Evolutionary conservation across 2,329 filamentous ascomycete genomes (phyloP).

Genomic region (Trichoderma sp.): DNA sequence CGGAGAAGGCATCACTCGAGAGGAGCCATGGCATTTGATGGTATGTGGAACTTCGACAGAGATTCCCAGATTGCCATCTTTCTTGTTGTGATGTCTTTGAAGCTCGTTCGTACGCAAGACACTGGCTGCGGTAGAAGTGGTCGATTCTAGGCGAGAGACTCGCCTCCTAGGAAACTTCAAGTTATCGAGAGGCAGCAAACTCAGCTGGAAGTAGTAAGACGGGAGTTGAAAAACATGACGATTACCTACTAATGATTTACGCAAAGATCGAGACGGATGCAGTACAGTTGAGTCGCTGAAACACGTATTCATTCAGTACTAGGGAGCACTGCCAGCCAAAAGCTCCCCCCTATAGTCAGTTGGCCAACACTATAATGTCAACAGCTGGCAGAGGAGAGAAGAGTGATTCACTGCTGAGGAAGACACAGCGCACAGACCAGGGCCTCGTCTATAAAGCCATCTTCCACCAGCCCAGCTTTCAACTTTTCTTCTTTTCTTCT

Average conservation of each 20-base stretch:
- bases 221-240: neutral
- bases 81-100: neutral
- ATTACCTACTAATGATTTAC: neutral
- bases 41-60: neutral
- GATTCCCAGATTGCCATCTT: neutral
- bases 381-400: neutral
- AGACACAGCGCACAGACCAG: neutral
- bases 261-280: neutral
- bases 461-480: neutral
- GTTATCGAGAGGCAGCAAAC: neutral
- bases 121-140: neutral
- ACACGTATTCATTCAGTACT: too few species aligned
- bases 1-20: neutral
- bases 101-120: neutral
- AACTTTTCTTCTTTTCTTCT: neutral
- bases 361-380: neutral
- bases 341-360: neutral
- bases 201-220: neutral
- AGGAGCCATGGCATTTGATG: neutral
- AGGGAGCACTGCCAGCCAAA: neutral
- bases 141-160: neutral
- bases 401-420: neutral
- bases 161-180: neutral
- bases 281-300: neutral
- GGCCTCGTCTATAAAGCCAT: neutral